These are phyloP conservation scores for Coffea eugenioides DNA, from an alignment of 257 asterid species.

Conservation along the genomic window DNA sequence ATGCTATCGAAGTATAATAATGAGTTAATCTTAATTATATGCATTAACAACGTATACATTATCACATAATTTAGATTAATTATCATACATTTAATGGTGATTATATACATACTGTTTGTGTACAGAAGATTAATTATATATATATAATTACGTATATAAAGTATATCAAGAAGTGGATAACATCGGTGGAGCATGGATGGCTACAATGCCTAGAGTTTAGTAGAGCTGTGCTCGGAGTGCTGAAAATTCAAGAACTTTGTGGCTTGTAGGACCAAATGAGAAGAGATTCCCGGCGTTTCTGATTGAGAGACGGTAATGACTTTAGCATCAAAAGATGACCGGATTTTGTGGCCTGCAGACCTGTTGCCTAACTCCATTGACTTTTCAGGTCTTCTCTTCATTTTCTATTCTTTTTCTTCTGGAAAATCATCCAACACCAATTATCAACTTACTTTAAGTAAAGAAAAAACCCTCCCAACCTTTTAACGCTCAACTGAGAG, in stretches of 20 bases:
- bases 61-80: no score
- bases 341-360: conserved; percentile 10
- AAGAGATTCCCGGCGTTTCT: conserved; percentile 11
- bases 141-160: no score
- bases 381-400: not conserved
- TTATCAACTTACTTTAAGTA: no score
- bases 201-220: conserved; percentile 7
- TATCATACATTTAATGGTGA: no score
- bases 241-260: conserved; percentile 16
- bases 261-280: conserved; percentile 17
- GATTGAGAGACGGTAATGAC: not conserved
- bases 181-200: not conserved
- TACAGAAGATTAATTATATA: no score
- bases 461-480: no score
- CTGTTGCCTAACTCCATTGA: conserved; percentile 17
- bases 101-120: no score
- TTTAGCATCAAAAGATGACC: not conserved
- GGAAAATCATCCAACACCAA: not conserved
- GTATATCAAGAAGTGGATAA: not conserved
- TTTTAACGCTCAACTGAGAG: no score
- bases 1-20: no score
- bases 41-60: no score
- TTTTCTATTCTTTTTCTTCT: not conserved
- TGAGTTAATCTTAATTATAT: no score
- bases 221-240: not conserved